Percentiles rank a stretch among this genome's conserved stretches.
Evolutionary conservation across 352 stramenopile genomes (phyloP).

Genomic region (Phytophthora sp.): DNA sequence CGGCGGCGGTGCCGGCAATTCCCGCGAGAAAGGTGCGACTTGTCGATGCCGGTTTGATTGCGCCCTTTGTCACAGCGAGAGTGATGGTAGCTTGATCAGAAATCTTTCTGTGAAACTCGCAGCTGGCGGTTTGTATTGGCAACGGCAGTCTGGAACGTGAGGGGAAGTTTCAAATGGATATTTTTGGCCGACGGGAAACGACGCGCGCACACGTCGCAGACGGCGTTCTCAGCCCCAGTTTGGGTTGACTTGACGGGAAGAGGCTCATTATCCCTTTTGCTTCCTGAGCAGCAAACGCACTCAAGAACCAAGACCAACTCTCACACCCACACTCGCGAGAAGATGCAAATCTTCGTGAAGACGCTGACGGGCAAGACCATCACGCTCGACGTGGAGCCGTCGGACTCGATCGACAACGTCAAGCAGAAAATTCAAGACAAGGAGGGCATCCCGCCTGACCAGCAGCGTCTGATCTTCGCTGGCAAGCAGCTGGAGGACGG

Average conservation of each 20-base stretch:
- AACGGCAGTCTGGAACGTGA: conserved; percentile 8
- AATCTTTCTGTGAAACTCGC: conserved; percentile 21
- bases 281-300: conserved; percentile 13
- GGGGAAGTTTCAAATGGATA: conserved; percentile 24
- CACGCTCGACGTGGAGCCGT: too few relatives aligned
- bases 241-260: conserved; percentile 18
- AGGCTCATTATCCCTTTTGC: conserved; percentile 27
- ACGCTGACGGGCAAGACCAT: conserved; percentile 2
- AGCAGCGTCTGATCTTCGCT: conserved; percentile 30
- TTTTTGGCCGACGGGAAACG: conserved; percentile 17
- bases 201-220: conserved; percentile 30
- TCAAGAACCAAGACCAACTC: conserved; percentile 4
- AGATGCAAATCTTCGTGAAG: conserved; percentile 45
- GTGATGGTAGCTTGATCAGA: conserved; percentile 26
- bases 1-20: conserved; percentile 8
- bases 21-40: neutral
- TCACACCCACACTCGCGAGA: conserved; percentile 31
- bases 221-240: too few relatives aligned
- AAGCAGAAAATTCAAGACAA: conserved; percentile 7
- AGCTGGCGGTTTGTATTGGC: conserved; percentile 19
- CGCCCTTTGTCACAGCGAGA: conserved; percentile 14
- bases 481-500: conserved; percentile 31
- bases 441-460: conserved; percentile 25
- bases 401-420: too few relatives aligned
- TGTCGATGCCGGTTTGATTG: conserved; percentile 10